Evolutionary conservation across 345 rosid species (phyloP).

Genomic region (Excoecaria agallocha): DNA sequence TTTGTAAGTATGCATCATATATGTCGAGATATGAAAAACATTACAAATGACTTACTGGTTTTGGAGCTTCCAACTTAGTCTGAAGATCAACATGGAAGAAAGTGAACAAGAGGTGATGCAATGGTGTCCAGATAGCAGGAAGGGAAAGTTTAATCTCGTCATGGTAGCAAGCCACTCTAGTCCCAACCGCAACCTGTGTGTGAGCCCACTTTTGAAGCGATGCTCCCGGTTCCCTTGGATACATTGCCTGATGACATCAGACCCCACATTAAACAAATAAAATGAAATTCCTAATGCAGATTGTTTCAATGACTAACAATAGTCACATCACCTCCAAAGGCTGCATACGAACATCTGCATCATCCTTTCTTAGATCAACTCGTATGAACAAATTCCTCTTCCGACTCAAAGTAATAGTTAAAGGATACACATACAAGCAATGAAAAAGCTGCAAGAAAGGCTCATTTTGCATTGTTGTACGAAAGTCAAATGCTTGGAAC

Average conservation of each 20-base stretch:
- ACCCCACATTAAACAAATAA: constrained; percentile 22
- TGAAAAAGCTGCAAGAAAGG: constrained; percentile 98
- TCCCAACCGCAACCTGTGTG: constrained; percentile 86
- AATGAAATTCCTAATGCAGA: constrained; percentile 13
- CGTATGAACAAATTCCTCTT: constrained; percentile 85
- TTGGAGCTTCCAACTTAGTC: constrained; percentile 96
- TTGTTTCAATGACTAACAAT: constrained; percentile 9
- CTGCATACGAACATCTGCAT: constrained; percentile 79
- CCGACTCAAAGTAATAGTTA: constrained; percentile 81
- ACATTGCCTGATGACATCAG: constrained; percentile 63
- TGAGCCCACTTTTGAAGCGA: constrained; percentile 81
- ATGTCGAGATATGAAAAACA: neutral
- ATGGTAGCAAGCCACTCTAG: constrained; percentile 82
- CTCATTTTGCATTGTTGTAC: constrained; percentile 86
- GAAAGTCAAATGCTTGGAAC: constrained; percentile 96
- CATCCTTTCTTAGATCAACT: constrained; percentile 93
- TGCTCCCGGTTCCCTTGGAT: constrained; percentile 70
- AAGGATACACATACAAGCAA: constrained; percentile 88
- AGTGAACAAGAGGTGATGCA: constrained; percentile 93
- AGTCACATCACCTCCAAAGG: constrained; percentile 74
- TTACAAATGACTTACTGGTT: constrained; percentile 60
- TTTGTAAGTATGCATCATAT: neutral
- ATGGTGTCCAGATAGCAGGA: constrained; percentile 90
- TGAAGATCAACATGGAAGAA: constrained; percentile 97
- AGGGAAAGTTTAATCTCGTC: constrained; percentile 93